Evolutionary conservation across 179 eudicot species (phyloP).

Genomic region (Heliamphora pulchella): DNA sequence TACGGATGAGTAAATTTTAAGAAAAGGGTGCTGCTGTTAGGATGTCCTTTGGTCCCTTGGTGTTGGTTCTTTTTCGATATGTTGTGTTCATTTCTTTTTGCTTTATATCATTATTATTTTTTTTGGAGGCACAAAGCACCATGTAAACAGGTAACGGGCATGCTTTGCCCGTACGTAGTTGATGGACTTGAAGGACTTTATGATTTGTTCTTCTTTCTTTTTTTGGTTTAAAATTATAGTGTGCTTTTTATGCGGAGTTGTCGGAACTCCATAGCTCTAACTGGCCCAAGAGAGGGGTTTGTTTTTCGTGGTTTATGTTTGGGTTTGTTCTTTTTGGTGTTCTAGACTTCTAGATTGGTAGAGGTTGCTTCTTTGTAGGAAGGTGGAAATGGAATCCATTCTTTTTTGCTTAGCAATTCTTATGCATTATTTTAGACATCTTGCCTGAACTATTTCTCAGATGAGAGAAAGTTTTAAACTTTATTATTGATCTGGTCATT

Average conservation of each 20-base stretch:
- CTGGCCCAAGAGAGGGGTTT: neutral
- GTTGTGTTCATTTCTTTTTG: neutral
- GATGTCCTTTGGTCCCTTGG: conserved; percentile 4
- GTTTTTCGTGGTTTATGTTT: neutral
- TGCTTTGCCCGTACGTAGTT: neutral
- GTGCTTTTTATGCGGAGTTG: neutral
- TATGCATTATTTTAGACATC: neutral
- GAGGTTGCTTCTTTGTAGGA: neutral
- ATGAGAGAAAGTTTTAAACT: neutral
- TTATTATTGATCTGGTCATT: neutral
- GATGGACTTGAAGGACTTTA: conserved; percentile 1
- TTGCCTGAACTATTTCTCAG: conserved; percentile 4
- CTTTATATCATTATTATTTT: neutral
- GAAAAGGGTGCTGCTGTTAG: neutral
- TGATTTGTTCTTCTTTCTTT: neutral
- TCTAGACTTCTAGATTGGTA: neutral
- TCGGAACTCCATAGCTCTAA: neutral
- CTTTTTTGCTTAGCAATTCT: no score
- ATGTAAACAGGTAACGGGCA: neutral
- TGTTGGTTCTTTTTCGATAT: neutral
- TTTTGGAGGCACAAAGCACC: neutral
- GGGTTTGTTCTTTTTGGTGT: neutral
- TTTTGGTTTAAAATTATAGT: neutral
- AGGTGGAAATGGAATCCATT: neutral
- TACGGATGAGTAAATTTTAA: neutral